Base-by-base conservation (phyloP, 345 rosid genomes). In the Clarkia xantiana region DNA sequence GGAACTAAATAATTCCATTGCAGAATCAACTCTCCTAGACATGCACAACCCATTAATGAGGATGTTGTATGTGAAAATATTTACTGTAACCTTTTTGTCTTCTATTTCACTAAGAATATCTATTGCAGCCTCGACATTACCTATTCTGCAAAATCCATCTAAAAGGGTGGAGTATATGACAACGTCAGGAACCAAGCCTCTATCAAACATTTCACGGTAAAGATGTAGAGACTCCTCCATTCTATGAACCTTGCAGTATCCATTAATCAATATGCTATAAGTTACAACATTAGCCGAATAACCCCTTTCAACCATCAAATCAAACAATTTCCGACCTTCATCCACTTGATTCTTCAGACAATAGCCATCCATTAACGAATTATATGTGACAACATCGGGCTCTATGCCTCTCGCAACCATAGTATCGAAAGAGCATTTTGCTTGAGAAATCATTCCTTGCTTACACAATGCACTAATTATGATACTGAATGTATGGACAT, bases 381-480 rank as follows among this genome's bases (percentile, higher is more conserved):
- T 60, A 15, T 46, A 60, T 25, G 52, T 60, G 46, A 40, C 50
- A 8, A 6, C n/a, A 45, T 52, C 47, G 1, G 53, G 64, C 34
- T 17, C 53, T 18, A 52, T 25, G 11, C 17, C 57, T 10, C 14
- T 53, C 40, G 40, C 14, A 9, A 14, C 7, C 46, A 53, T 60
- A 25, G n/a, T 40, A 11, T 53, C 34, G 10, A 60, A 13, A 11
- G 52, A 20, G 2, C 18, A 16, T 14, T 45, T 13, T 10, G 47
- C 57, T 13, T 60, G 20, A 40, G 20, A 9, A 17, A 34, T 23
- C 54, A 40, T 4, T 15, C 61, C 61, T 41, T 5, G 38, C 12
- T 49, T 45, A 20, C 47, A 17, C 15, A 15, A 15, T 12, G 64
- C 53, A 25, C 40, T 45, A 45, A 53, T 42, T 36, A 52, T 6